Evolutionary conservation across 1,139 yeast genomes (phyloP).

Genomic region (Blastobotrys serpentis): DNA sequence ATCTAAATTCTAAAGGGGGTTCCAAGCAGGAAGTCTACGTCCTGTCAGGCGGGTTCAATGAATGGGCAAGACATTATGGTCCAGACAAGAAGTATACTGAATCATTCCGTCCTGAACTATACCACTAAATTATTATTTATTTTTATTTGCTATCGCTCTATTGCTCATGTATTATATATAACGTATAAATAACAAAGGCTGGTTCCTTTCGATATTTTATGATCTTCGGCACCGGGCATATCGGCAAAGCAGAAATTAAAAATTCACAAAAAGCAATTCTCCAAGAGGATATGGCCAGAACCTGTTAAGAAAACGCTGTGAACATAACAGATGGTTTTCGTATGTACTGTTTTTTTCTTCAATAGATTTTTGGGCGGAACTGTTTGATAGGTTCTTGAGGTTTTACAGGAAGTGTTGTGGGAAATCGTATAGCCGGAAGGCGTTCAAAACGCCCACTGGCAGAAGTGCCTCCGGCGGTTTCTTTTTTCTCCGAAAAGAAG

Average conservation of each 20-base stretch:
- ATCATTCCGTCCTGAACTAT: slow-evolving; percentile 30
- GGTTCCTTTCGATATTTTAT: not conserved
- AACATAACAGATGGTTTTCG: too few relatives aligned
- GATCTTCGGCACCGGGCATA: not conserved
- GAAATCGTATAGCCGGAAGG: too few relatives aligned
- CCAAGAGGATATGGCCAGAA: too few relatives aligned
- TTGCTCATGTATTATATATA: slow-evolving; percentile 3
- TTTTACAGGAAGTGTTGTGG: too few relatives aligned
- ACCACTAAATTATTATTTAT: slow-evolving; percentile 12
- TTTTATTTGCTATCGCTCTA: not conserved
- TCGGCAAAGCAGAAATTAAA: not conserved
- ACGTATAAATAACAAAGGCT: not conserved
- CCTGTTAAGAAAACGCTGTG: too few relatives aligned
- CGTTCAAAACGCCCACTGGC: too few relatives aligned
- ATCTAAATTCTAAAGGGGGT: slow-evolving; percentile 43
- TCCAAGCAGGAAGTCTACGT: slow-evolving; percentile 62
- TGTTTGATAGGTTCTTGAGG: too few relatives aligned
- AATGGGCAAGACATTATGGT: slow-evolving; percentile 80
- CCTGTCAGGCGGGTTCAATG: slow-evolving; percentile 77
- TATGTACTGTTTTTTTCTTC: too few relatives aligned
- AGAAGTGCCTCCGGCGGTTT: too few relatives aligned
- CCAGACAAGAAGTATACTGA: slow-evolving; percentile 66
- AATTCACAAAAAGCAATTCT: not conserved
- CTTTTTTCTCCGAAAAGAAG: not conserved
- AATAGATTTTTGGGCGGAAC: too few relatives aligned